Conservation (phyloP, 2,329 filamentous ascomycete species). For the Sarocladiaceae sp. region DNA sequence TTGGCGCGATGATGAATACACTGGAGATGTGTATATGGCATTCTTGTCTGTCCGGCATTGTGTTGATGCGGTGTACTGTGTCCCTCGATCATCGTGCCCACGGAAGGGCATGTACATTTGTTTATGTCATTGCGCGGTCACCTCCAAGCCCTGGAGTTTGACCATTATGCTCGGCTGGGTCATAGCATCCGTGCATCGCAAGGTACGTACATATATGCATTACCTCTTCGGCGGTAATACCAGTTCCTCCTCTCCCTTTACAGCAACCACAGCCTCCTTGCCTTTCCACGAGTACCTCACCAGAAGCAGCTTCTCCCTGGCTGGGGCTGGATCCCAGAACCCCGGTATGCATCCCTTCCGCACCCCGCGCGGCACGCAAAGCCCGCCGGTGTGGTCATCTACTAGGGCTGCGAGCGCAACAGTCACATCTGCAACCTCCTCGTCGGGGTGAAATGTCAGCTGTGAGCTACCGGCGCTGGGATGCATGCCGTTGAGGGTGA, state of each 20-base stretch:
- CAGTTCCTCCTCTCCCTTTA: constrained; percentile 18
- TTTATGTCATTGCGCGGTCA: too few species aligned
- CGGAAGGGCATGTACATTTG: too few species aligned
- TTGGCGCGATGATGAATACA: background rate
- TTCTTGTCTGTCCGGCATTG: too few species aligned
- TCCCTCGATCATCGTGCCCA: too few species aligned
- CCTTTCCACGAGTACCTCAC: constrained; percentile 39
- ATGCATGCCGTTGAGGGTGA: background rate
- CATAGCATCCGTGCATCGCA: too few species aligned
- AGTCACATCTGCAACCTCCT: constrained; percentile 44
- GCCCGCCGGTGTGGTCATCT: constrained; percentile 27
- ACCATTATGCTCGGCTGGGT: too few species aligned
- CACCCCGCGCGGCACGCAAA: constrained; percentile 34
- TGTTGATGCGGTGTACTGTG: too few species aligned
- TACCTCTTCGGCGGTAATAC: constrained; percentile 15
- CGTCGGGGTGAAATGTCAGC: constrained; percentile 13
- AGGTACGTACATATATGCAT: background rate
- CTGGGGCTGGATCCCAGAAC: constrained; percentile 45
- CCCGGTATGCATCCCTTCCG: constrained; percentile 39
- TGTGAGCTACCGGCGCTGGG: background rate
- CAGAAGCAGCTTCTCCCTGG: constrained; percentile 35
- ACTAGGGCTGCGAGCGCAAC: constrained; percentile 23
- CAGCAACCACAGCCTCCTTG: constrained; percentile 16
- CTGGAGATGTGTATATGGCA: constrained; percentile 4
- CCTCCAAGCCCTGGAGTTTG: too few species aligned